A percentile compares a stretch with the other conserved stretches of the same genome.
These are phyloP conservation scores for Grosmannia huntii DNA, from an alignment of 2,329 filamentous ascomycete genomes.

Conservation along the genomic window DNA sequence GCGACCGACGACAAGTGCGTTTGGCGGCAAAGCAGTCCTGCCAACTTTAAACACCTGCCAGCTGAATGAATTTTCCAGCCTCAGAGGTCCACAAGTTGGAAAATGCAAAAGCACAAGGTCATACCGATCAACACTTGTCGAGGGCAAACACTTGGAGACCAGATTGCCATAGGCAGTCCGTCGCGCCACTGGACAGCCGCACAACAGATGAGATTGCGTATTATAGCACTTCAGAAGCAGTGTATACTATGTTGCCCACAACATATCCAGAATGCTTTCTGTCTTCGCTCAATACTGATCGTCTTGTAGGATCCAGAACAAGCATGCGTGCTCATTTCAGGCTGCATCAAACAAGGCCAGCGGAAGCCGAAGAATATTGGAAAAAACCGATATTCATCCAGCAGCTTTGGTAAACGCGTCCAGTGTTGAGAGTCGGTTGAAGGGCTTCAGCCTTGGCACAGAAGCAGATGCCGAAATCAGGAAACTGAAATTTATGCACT, in stretches of 20 bases:
- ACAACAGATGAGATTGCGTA: background rate
- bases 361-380: background rate
- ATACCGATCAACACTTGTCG: conserved; percentile 12
- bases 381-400: no score
- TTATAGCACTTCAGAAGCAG: background rate
- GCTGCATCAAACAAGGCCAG: background rate
- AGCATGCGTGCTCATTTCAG: background rate
- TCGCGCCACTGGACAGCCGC: background rate
- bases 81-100: background rate
- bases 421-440: no score
- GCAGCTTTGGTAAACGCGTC: background rate
- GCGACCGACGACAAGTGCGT: background rate
- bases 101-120: background rate
- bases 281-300: background rate
- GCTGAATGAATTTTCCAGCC: background rate
- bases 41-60: background rate
- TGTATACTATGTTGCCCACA: background rate
- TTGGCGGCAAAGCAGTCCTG: background rate
- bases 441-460: no score
- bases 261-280: background rate
- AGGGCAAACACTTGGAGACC: background rate
- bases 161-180: conserved; percentile 5
- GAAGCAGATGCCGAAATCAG: background rate
- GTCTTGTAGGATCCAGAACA: background rate
- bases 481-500: background rate